Conservation (phyloP, 2,329 filamentous ascomycete species). For the Ophidiomyces ophidiicola region DNA sequence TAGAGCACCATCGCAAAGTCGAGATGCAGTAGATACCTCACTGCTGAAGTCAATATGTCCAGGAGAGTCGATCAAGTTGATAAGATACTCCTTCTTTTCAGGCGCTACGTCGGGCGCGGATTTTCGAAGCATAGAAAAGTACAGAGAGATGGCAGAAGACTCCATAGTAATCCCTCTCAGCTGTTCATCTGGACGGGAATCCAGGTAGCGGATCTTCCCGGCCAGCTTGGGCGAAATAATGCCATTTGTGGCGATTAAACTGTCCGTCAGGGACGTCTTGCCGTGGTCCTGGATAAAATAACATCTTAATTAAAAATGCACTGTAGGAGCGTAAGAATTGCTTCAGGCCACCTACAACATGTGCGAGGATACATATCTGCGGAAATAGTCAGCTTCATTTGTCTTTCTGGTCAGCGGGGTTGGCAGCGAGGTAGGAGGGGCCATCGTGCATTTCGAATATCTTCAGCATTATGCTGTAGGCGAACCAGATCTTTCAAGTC, state of each 20-base stretch:
- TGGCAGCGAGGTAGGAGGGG: constrained; percentile 17
- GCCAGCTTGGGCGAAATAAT: constrained; percentile 97
- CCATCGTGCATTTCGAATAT: constrained; percentile 74
- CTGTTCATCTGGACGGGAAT: constrained; percentile 93
- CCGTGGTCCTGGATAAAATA: constrained; percentile 61
- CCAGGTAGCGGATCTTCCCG: constrained; percentile 94
- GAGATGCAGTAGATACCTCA: constrained; percentile 89
- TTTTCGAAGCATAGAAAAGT: constrained; percentile 80
- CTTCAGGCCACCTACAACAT: constrained; percentile 51
- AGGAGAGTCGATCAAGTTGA: constrained; percentile 95
- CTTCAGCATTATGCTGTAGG: constrained; percentile 75
- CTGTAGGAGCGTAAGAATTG: neutral
- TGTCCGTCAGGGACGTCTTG: constrained; percentile 93
- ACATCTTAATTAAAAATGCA: constrained; percentile 9
- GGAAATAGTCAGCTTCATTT: constrained; percentile 24
- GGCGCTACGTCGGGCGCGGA: constrained; percentile 55
- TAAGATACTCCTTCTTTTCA: constrained; percentile 74
- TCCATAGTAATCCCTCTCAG: constrained; percentile 98
- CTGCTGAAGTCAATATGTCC: constrained; percentile 98
- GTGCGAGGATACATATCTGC: constrained; percentile 86
- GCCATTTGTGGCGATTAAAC: constrained; percentile 93
- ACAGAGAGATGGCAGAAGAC: constrained; percentile 91
- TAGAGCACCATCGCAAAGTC: constrained; percentile 86
- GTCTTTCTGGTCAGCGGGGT: constrained; percentile 21
- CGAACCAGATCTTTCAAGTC: constrained; percentile 78